These are phyloP conservation scores for Keithomyces neogunnii DNA, from an alignment of 2,329 filamentous ascomycete species.

Conservation along the genomic window DNA sequence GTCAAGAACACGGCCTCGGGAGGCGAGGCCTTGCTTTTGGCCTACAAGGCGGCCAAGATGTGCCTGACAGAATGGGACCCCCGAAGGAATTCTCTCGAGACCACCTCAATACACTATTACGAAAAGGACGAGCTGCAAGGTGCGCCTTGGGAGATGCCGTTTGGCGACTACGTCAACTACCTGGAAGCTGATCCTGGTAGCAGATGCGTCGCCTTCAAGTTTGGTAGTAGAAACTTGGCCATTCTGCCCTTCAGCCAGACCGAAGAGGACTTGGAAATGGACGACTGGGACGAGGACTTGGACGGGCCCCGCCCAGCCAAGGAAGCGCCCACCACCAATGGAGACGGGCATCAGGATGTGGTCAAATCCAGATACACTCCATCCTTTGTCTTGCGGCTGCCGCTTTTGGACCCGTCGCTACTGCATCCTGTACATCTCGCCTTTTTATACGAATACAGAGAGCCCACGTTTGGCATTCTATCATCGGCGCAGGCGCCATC, in stretches of 20 bases:
- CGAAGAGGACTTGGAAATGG: slow-evolving; percentile 83
- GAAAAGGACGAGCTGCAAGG: slow-evolving; percentile 84
- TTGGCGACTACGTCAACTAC: slow-evolving; percentile 70
- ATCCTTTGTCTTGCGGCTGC: slow-evolving; percentile 88
- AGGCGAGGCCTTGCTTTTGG: slow-evolving; percentile 74
- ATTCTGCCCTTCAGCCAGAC: slow-evolving; percentile 86
- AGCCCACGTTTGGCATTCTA: slow-evolving; percentile 92
- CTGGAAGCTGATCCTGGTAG: slow-evolving; percentile 84
- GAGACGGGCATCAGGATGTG: slow-evolving; percentile 17
- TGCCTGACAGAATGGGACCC: slow-evolving; percentile 93
- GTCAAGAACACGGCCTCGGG: slow-evolving; percentile 64
- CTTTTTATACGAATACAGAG: slow-evolving; percentile 93
- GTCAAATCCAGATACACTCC: slow-evolving; percentile 63
- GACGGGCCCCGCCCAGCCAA: slow-evolving; percentile 57
- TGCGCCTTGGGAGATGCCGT: slow-evolving; percentile 70
- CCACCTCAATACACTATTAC: slow-evolving; percentile 95
- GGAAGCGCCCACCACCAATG: slow-evolving; percentile 27
- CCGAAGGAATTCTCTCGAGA: slow-evolving; percentile 67
- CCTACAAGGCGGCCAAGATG: slow-evolving; percentile 85
- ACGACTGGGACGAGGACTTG: slow-evolving; percentile 78
- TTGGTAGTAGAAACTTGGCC: slow-evolving; percentile 79
- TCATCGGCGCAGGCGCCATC: slow-evolving; percentile 69
- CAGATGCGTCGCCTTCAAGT: slow-evolving; percentile 89
- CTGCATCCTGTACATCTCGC: slow-evolving; percentile 85
- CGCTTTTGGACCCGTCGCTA: slow-evolving; percentile 77